These are phyloP conservation scores for Backusella psychrophila DNA, from an alignment of 192 early-diverging fungal genomes.

Conservation along the genomic window DNA sequence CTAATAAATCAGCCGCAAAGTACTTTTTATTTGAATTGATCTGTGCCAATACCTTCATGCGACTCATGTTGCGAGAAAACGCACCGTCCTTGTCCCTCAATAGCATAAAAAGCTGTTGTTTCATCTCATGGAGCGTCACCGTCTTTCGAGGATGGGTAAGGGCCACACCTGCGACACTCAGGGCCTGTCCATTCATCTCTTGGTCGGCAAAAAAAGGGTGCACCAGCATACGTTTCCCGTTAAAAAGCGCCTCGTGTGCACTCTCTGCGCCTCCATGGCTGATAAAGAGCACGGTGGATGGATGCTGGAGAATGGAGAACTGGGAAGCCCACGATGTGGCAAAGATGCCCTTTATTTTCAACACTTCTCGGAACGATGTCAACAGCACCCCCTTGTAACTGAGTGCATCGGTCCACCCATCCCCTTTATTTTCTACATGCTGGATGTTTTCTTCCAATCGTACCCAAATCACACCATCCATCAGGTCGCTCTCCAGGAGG, in stretches of 20 bases:
- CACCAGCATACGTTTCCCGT: slow-evolving; percentile 19
- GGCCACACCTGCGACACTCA: slow-evolving; percentile 6
- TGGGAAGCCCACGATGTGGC: slow-evolving; percentile 29
- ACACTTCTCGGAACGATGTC: background rate
- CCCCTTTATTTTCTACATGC: background rate
- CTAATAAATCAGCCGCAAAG: background rate
- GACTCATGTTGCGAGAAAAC: background rate
- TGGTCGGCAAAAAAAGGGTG: slow-evolving; percentile 34
- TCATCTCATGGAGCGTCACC: background rate
- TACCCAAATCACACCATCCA: slow-evolving; percentile 15
- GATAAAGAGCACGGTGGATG: slow-evolving; percentile 20
- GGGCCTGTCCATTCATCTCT: slow-evolving; percentile 5
- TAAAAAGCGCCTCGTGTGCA: slow-evolving; percentile 32
- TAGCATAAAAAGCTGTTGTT: background rate
- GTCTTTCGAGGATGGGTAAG: background rate
- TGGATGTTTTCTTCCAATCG: background rate
- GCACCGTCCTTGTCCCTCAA: background rate
- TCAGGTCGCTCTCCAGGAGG: background rate
- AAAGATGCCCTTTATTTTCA: background rate
- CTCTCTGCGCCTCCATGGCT: slow-evolving; percentile 29
- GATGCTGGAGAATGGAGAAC: slow-evolving; percentile 33
- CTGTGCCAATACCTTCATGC: background rate
- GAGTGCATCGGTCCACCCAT: slow-evolving; percentile 22
- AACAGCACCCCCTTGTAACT: background rate
- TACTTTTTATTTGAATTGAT: background rate